phyloP scores from a whole-genome alignment of 768 basidiomycete genomes.

The Leccinum imitatum region DNA sequence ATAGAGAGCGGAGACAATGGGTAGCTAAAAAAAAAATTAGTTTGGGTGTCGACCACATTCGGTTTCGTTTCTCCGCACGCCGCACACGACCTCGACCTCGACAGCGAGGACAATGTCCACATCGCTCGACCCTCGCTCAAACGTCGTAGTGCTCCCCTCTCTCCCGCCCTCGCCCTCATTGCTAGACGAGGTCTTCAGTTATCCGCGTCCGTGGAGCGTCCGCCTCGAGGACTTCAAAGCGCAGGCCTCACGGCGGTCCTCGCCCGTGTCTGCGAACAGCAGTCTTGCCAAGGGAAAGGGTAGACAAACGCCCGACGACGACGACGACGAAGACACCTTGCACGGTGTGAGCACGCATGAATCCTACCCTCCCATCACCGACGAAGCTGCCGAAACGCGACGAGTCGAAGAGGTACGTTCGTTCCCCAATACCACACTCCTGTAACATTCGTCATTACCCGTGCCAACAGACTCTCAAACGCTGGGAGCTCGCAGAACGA shows the following conservation, averaged over 20 bases:
- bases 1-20: not conserved
- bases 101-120: slow-evolving; percentile 18
- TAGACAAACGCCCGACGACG: slow-evolving; percentile 27
- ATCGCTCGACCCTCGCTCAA: slow-evolving; percentile 15
- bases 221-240: slow-evolving; percentile 24
- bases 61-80: not conserved
- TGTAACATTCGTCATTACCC: not conserved
- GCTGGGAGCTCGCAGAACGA: slow-evolving; percentile 78
- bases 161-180: slow-evolving; percentile 38
- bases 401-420: slow-evolving; percentile 67
- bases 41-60: not conserved
- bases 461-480: slow-evolving; percentile 60
- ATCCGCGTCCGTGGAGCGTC: slow-evolving; percentile 35
- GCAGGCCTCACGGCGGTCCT: slow-evolving; percentile 21
- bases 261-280: slow-evolving; percentile 3
- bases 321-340: slow-evolving; percentile 20
- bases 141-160: slow-evolving; percentile 26
- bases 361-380: slow-evolving; percentile 64
- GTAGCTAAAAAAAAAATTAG: no score
- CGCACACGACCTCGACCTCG: slow-evolving; percentile 13
- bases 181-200: slow-evolving; percentile 47
- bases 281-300: slow-evolving; percentile 29
- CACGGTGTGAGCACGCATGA: slow-evolving; percentile 22
- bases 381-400: slow-evolving; percentile 66
- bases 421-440: not conserved